Base-by-base conservation (phyloP, 768 basidiomycete species). In the Suillus placidus region DNA sequence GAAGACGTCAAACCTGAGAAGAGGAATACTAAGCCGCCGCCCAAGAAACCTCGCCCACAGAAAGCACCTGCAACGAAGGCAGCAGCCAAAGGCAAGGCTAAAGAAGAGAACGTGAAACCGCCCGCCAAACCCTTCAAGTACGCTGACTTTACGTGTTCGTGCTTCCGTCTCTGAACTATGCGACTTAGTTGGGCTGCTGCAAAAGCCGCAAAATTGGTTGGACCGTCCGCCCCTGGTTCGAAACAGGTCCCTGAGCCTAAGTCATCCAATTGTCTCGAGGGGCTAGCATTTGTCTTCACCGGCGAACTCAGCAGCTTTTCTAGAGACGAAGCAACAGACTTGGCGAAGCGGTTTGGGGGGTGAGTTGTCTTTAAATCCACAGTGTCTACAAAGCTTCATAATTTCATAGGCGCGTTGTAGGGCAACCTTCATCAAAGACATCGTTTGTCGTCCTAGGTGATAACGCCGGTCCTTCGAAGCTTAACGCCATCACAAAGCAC, bases 271-370 rank as follows among this genome's bases (percentile, higher is more conserved):
- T 94, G 93, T 72, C 82, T 99, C 9, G 85, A 89, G 0, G 96
- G 96, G 0, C 81, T 99, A 30, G 84, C 94, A 0, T 91, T 99
- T 72, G 97, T 99, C 26, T 99, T 99, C 69, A 99, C 97, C 0
- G 97, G 96, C 18, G 97, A 99, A 71, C 78, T 99, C 55, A 86
- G 84, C 56, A 91, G 90, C 65, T 88, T 99, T 68, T 88, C 93
- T 1, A 84, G 97, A 43, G 94, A 98, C 3, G 95, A 97, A 70
- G 90, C 93, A 0, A 74, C 82, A 34, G 95, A 97, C 70, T 77
- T 97, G 7, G 97, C 91, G 0, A 99, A 99, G 76, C 93, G 95
- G 6, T 95, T 88, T 73, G 95, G 95, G 71, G 96, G 89, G 96
- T 95, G 58, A 67, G 93, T 82, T 2, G 9, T 32, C n/a, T 60